Evolutionary conservation across 768 basidiomycete genomes (phyloP).

Genomic region (Vararia minispora): DNA sequence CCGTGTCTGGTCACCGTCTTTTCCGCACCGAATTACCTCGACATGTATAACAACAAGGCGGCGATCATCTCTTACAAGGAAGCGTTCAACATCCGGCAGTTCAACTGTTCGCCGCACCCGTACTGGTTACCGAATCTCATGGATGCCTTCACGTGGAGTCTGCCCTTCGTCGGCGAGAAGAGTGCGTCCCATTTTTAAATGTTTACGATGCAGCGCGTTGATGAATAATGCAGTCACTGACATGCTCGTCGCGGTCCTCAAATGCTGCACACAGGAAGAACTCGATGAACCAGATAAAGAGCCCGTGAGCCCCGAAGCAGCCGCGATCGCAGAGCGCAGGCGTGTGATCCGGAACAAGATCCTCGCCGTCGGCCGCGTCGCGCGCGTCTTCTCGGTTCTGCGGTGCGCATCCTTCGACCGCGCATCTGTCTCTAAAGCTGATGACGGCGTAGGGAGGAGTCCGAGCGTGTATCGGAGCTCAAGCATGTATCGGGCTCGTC

Average conservation of each 20-base stretch:
- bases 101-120: slow-evolving; percentile 88
- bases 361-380: slow-evolving; percentile 91
- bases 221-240: slow-evolving; percentile 83
- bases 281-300: slow-evolving; percentile 63
- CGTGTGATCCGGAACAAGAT: slow-evolving; percentile 97
- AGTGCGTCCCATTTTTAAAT: slow-evolving; percentile 49
- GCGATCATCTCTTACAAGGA: slow-evolving; percentile 95
- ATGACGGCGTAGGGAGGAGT: slow-evolving; percentile 80
- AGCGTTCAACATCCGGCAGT: slow-evolving; percentile 98
- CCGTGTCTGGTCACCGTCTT: slow-evolving; percentile 99
- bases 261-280: slow-evolving; percentile 94
- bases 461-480: slow-evolving; percentile 91
- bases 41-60: slow-evolving; percentile 98
- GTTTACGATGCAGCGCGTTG: not conserved
- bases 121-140: slow-evolving; percentile 96
- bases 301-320: slow-evolving; percentile 30
- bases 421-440: not conserved
- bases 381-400: slow-evolving; percentile 86
- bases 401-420: slow-evolving; percentile 46
- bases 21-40: slow-evolving; percentile 95
- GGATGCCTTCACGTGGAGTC: slow-evolving; percentile 94
- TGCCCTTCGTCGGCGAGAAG: slow-evolving; percentile 93
- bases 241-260: slow-evolving; percentile 93
- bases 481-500: slow-evolving; percentile 74
- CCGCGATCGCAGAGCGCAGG: slow-evolving; percentile 59